Percentiles rank a stretch among this genome's conserved stretches.
These are phyloP conservation scores for Fusarium hainanense DNA, from an alignment of 2,329 filamentous ascomycete species.

Conservation along the genomic window DNA sequence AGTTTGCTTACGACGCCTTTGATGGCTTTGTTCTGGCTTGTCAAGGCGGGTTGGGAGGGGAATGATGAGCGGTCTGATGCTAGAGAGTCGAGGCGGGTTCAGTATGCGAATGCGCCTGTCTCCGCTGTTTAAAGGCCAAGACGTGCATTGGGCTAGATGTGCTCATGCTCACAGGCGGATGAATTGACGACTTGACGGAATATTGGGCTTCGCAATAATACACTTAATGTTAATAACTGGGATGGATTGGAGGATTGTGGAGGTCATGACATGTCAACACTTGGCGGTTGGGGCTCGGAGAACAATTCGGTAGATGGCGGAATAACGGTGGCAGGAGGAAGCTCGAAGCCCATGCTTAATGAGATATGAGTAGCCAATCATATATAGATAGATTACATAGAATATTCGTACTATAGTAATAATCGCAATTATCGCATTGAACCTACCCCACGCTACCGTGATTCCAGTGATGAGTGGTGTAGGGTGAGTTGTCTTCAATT, in stretches of 20 bases:
- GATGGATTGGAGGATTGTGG: neutral
- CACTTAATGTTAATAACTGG: neutral
- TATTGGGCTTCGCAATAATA: neutral
- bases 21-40: conserved; percentile 63
- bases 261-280: no score
- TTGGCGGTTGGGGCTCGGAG: no score
- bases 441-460: neutral
- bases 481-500: neutral
- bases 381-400: neutral
- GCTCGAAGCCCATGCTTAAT: neutral
- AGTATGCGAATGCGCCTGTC: neutral
- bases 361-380: neutral
- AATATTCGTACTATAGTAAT: neutral
- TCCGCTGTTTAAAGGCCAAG: neutral
- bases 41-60: conserved; percentile 59
- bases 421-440: neutral
- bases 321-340: neutral
- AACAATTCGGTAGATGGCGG: neutral
- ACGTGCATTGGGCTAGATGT: neutral
- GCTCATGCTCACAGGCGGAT: neutral
- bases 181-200: neutral
- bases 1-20: conserved; percentile 60
- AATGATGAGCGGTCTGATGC: conserved; percentile 20
- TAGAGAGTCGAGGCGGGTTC: conserved; percentile 9
- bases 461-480: neutral